phyloP scores from a whole-genome alignment of 2,329 filamentous ascomycete species.

The Lasiodiplodia theobromae region DNA sequence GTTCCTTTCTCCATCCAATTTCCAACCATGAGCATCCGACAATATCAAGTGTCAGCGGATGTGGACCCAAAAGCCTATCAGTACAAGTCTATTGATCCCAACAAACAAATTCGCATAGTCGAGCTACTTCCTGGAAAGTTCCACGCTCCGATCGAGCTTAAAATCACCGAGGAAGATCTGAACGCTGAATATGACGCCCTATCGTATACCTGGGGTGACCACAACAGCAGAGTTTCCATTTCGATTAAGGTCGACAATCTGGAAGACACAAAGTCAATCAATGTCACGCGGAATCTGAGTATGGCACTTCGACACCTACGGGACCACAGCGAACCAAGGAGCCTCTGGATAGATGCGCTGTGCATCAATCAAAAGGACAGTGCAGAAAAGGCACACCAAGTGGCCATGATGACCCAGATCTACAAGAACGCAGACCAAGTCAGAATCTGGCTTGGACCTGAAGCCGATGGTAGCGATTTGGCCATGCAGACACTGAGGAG shows the following conservation, averaged over 20 bases:
- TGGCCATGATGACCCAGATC: constrained; percentile 46
- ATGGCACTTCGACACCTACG: background rate
- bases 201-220: background rate
- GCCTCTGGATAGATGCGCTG: constrained; percentile 40
- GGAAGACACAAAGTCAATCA: background rate
- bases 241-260: background rate
- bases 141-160: no score
- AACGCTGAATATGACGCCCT: background rate
- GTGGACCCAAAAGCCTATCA: no score
- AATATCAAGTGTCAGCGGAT: no score
- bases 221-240: background rate
- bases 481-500: background rate
- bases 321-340: accelerated
- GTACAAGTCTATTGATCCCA: no score
- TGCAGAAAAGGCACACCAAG: constrained; percentile 41
- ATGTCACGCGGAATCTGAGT: background rate
- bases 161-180: no score
- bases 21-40: no score
- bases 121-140: no score
- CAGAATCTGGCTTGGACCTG: constrained; percentile 35
- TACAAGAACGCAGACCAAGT: constrained; percentile 37
- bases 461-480: background rate
- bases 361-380: constrained; percentile 45
- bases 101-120: no score
- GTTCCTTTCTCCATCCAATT: no score